These are phyloP conservation scores for Trypanosoma scelopori DNA, from an alignment of 208 protist species.

Conservation along the genomic window DNA sequence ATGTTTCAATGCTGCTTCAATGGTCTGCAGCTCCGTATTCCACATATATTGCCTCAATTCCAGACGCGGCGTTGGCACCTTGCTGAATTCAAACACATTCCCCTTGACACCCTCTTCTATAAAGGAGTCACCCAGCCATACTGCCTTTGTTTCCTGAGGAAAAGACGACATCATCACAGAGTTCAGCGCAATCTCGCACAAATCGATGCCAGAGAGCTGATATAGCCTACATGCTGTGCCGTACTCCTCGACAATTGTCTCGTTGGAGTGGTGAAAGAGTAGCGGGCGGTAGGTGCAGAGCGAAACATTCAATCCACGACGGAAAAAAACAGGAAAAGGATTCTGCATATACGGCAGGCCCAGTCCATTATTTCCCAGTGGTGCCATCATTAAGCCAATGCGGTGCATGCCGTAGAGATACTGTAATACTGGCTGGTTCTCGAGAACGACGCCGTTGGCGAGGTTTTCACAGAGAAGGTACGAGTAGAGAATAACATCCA, in stretches of 20 bases:
- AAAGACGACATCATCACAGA: constrained; percentile 86
- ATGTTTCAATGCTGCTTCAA: constrained; percentile 17
- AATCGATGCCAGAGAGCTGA: constrained; percentile 70
- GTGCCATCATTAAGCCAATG: constrained; percentile 96
- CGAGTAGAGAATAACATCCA: constrained; percentile 74
- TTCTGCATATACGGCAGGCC: constrained; percentile 93
- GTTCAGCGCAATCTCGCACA: constrained; percentile 86
- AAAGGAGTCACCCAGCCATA: constrained; percentile 74
- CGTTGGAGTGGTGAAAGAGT: constrained; percentile 94
- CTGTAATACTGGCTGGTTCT: constrained; percentile 92
- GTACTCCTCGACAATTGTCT: constrained; percentile 89
- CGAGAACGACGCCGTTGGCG: constrained; percentile 93
- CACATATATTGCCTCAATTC: constrained; percentile 74
- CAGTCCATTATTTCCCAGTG: constrained; percentile 95
- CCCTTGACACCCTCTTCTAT: constrained; percentile 52
- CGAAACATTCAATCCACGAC: constrained; percentile 94
- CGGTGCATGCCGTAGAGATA: constrained; percentile 98
- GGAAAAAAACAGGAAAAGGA: constrained; percentile 93
- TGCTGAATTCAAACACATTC: constrained; percentile 61
- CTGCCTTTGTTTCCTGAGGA: constrained; percentile 41
- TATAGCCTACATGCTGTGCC: constrained; percentile 62
- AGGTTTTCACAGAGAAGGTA: constrained; percentile 91
- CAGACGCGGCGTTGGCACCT: constrained; percentile 69
- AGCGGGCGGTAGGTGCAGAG: constrained; percentile 93
- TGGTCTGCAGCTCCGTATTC: constrained; percentile 49